Base-by-base conservation (phyloP, 768 basidiomycete genomes). In the Suillus discolor region DNA sequence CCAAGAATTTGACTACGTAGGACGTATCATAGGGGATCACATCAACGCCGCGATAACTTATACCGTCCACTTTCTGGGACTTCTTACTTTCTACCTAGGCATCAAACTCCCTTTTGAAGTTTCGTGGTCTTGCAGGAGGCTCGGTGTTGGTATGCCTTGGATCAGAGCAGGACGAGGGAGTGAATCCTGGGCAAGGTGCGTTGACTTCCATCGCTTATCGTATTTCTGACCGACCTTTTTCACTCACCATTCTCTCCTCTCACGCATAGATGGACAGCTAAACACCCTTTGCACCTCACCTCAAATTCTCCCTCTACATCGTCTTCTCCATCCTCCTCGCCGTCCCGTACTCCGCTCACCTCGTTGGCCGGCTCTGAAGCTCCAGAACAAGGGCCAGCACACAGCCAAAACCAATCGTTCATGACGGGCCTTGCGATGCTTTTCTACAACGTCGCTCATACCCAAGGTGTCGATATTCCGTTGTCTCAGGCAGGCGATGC, bases 11-110 rank as follows among this genome's bases (percentile, higher is more conserved):
- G 55, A 45, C 28, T 20, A 12, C 23, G 53, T 61, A 57, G 3
- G 31, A 9, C 25, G 6, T 20, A 36, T 8, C 36, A 23, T 66
- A 92, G 89, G 92, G 38, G 90, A 93, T 67, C 91, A 94, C 66
- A 92, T 93, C 78, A 94, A 95, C 73, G 92, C 93, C 4, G 92
- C 92, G n/a, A 79, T 95, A 61, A 92, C 90, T 0, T 89, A 92
- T 65, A 87, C 92, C 1, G 81, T 94, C 12, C 93, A 94, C 76
- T 94, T 94, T 25, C 5, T 49, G 0, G 85, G 87, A 38, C 38
- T 38, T 11, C 38, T 38, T 12, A 87, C 90, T 0, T 94, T 93
- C 77, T 94, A 95, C 73, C 82, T 95, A 11, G 93, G 93, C 0
- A 80, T 94, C 66, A 93, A 92, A 69, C 85, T 94, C 0, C 93